Evolutionary conservation across 2,329 filamentous ascomycete species (phyloP), one percentile per base, ranked within the genome.

Genomic region (Ophiostoma sp.): DNA sequence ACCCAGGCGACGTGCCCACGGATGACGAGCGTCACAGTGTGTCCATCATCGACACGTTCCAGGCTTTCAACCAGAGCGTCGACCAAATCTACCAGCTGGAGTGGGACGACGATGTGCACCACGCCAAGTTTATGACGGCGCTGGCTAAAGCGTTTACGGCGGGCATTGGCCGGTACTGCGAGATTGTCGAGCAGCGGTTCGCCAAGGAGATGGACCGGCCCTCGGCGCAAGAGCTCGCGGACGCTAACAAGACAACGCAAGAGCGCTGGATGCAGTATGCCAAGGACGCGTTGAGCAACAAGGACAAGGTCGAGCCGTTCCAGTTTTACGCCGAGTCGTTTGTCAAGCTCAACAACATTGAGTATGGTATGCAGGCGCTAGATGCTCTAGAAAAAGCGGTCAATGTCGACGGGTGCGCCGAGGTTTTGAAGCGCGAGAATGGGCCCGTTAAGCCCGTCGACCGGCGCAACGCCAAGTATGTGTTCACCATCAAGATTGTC

Each of bases 401-500:
- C 85, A 95, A 98, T 78, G 94, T 97, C 15, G 96, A 99, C 80
- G 92, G 88, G 12, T 98, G 94, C 79, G 95, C 95, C 2, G 91
- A 92, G 70, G 89, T 97, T 19, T 89, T 99, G 69, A 90, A 91
- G 64, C 90, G 88, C 78, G 86, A 92, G 75, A 89, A 93, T 33
- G 93, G 93, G 9, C 91, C 93, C 0, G 86, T 89, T 71, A 90
- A 90, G 79, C 86, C 88, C 73, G 84, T 86, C 75, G 80, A 83
- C 72, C 90, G 90, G 78, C 92, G 90, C 78, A 89, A 91, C 57
- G 92, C 90, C 75, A 98, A 97, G 80, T 98, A 97, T 80, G 95
- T 98, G 72, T 99, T 99, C 82, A 98, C 96, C 0, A 95, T 99
- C 83, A 99, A 99, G 84, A 95, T 99, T 74, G 95, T 99, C 33